Conservation (phyloP, 2,329 filamentous ascomycete species). For the Exophiala xenobiotica region DNA sequence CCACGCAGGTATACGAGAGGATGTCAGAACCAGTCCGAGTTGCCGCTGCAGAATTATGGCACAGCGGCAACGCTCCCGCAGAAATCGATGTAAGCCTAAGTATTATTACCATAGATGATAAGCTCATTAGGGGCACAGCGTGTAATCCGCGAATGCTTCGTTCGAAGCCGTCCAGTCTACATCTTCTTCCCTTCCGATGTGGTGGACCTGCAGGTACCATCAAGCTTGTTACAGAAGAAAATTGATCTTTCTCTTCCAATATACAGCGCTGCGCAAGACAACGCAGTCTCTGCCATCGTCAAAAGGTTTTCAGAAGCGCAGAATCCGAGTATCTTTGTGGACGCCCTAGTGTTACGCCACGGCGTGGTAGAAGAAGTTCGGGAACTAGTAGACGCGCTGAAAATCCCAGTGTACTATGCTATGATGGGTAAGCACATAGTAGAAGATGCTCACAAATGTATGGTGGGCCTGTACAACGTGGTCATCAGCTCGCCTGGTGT, state of each 20-base stretch:
- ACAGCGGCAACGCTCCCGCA: no score
- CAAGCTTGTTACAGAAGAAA: neutral
- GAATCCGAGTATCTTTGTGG: neutral
- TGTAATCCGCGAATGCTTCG: conserved; percentile 21
- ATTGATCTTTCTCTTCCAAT: neutral
- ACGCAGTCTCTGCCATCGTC: neutral
- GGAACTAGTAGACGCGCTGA: neutral
- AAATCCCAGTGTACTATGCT: neutral
- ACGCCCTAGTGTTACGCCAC: neutral
- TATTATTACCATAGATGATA: no score
- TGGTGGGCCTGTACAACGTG: neutral
- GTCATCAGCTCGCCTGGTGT: conserved; percentile 56
- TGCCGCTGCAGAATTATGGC: no score
- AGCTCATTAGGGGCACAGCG: conserved; percentile 20
- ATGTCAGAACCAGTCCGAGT: conserved; percentile 15
- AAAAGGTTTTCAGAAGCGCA: neutral
- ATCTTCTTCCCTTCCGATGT: conserved; percentile 25
- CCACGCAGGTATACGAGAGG: conserved; percentile 10
- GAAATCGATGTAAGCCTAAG: no score
- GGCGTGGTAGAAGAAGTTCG: neutral
- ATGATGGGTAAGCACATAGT: neutral
- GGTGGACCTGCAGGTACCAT: neutral
- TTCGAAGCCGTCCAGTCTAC: conserved; percentile 22
- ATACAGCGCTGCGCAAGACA: neutral
- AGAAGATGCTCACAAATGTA: neutral